Evolutionary conservation across 2,329 filamentous ascomycete genomes (phyloP), one percentile per base, ranked within the genome.

Genomic region (Alternaria burnsii): DNA sequence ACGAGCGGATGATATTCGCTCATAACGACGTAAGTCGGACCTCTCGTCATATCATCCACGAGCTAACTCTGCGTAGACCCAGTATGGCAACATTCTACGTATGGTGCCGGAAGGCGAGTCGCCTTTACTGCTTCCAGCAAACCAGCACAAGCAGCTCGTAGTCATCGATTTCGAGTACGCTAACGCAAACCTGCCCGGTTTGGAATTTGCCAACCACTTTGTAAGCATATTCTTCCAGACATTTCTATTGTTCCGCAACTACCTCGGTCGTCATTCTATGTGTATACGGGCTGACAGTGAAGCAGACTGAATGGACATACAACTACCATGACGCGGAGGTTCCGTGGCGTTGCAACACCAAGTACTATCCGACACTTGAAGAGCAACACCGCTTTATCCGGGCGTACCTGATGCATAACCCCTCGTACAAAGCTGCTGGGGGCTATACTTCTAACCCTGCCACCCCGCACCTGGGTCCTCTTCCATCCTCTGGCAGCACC

Each of bases 111-210:
- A 82, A 40, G 85, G 84, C 50, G 90, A 93, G 70, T 97, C 94
- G 0, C 95, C 94, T 0, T 86, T 98, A 8, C 85, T 97, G 11
- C 87, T 95, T 51, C 93, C 95, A 0, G 89, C 91, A 59, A 98
- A 98, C 79, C 89, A 94, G 69, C 95, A 99, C 81, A 98, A 97
- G 79, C 94, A 97, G 79, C 87, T 99, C 14, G 87, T 98, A 16
- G 95, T 99, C 65, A 99, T 99, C 73, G 95, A 99, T 77, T 99
- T 99, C 72, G 95, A 99, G 75, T 99, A 99, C 76, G 91, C 95
- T 1, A 94, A 90, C 3, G 93, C 94, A 58, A 99, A 98, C 76
- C 85, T 89, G 0, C 89, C 88, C 0, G 95, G 93, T 1, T 84
- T 93, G 16, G 95, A 99, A 78, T 98, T 99, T 76, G 95, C 93